phyloP scores from a whole-genome alignment of 2,329 filamentous ascomycete genomes.

The Sphaerulina musiva region DNA sequence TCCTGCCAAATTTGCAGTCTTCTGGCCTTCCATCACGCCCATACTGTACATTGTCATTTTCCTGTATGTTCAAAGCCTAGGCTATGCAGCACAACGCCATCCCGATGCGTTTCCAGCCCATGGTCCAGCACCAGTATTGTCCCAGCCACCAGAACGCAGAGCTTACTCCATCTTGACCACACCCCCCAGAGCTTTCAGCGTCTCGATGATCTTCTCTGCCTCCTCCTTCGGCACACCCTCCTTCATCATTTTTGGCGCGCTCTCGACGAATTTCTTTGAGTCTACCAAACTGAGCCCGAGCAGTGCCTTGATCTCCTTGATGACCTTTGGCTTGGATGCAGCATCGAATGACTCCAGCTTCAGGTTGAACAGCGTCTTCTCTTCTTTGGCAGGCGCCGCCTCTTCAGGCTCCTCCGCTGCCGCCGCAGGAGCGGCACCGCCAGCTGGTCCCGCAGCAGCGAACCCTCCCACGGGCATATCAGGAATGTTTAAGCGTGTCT shows the following conservation, averaged over 20 bases:
- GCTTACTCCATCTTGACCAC: conserved; percentile 78
- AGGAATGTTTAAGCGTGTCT: conserved; percentile 95
- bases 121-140: background rate
- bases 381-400: conserved; percentile 77
- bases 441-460: conserved; percentile 58
- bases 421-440: conserved; percentile 52
- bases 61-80: conserved; percentile 4
- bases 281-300: conserved; percentile 93
- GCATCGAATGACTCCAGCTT: conserved; percentile 90
- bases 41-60: conserved; percentile 15
- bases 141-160: background rate
- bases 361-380: conserved; percentile 95
- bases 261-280: conserved; percentile 99
- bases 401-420: conserved; percentile 67
- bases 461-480: conserved; percentile 94
- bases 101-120: conserved; percentile 9
- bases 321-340: conserved; percentile 90
- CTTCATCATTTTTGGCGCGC: conserved; percentile 97
- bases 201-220: conserved; percentile 94
- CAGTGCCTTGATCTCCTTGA: conserved; percentile 98
- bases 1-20: background rate
- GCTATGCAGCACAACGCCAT: conserved; percentile 5
- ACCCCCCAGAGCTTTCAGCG: conserved; percentile 86
- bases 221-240: conserved; percentile 98
- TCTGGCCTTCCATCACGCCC: background rate